A percentile compares a stretch with the other conserved stretches of the same genome.
Evolutionary conservation across 495 filamentous ascomycete genomes (phyloP).

Genomic region (Neurospora sp.): DNA sequence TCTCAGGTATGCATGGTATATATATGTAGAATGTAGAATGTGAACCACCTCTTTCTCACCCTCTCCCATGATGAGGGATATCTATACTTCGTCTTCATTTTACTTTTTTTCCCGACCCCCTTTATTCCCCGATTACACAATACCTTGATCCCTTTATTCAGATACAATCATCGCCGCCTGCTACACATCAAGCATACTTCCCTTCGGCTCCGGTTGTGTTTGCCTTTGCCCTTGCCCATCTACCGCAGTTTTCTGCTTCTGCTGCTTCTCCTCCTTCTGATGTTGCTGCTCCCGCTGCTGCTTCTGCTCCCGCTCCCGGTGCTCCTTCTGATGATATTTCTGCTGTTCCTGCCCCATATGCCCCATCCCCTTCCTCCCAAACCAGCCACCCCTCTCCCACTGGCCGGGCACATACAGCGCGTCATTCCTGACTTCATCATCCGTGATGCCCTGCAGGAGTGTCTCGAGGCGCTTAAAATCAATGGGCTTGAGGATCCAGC

Average conservation of each 20-base stretch:
- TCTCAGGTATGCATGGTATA: not conserved
- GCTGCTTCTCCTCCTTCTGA: not conserved
- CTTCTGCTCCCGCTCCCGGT: not conserved
- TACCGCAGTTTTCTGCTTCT: not conserved
- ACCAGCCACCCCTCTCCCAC: constrained; percentile 72
- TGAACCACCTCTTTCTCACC: not conserved
- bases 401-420: constrained; percentile 50
- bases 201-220: not conserved
- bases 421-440: constrained; percentile 32
- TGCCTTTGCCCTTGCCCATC: not conserved
- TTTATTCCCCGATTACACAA: not conserved
- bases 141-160: not conserved
- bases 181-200: not conserved
- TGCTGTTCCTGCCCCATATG: not conserved
- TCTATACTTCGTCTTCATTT: not conserved
- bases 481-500: constrained; percentile 74
- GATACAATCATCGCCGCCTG: not conserved
- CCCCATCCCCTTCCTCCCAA: constrained; percentile 16
- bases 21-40: not conserved
- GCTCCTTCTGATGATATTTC: not conserved
- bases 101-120: not conserved
- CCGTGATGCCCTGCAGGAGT: constrained; percentile 49
- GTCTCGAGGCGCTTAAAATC: constrained; percentile 57
- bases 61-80: not conserved
- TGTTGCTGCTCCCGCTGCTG: not conserved